Evolutionary conservation across 2,329 filamentous ascomycete species (phyloP), one percentile per base, ranked within the genome.

Genomic region (Talaromyces albobiverticillius): DNA sequence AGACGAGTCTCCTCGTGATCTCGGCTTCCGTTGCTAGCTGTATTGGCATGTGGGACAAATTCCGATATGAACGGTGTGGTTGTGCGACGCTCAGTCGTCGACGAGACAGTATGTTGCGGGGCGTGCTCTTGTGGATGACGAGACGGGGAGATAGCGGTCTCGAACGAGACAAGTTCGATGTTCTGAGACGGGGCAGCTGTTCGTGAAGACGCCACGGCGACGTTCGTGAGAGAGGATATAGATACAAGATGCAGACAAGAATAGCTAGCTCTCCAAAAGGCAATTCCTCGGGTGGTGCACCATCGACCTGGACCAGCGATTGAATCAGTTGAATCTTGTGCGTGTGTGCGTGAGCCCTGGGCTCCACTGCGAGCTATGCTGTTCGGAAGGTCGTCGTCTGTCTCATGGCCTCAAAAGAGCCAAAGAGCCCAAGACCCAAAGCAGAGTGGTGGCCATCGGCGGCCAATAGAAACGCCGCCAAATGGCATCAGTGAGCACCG

Each of bases 131-230:
- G 22, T 14, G 20, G 14, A 23, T 9, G 13, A 45, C 29, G 52
- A 54, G 38, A n/a, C 23, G n/a, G 18, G 42, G 25, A 38, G 34
- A 32, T n/a, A 53, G 26, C 46, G 29, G 59, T 42, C 36, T 60
- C 46, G 56, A 65, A 61, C 41, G 67, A 59, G 60, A 61, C 63
- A 54, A 72, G 69, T 58, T 72, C 69, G 55, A 72, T 66, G 51
- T 62, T 64, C 58, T 66, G 60, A 38, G 41, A 23, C 38, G 54
- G 29, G 41, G 26, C 49, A 25, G 22, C 42, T 34, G 43, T 60
- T 50, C 57, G 41, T 51, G 61, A 54, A 46, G 58, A 54, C 60
- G 61, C 61, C 64, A 62, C 63, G 51, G 59, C 65, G 57, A 57
- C 32, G 32, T 16, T 36, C 14, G 18, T 43, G 20, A 4, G 16